Conservation (phyloP, 2,329 filamentous ascomycete genomes). For the Coleophoma eucalyptorum region DNA sequence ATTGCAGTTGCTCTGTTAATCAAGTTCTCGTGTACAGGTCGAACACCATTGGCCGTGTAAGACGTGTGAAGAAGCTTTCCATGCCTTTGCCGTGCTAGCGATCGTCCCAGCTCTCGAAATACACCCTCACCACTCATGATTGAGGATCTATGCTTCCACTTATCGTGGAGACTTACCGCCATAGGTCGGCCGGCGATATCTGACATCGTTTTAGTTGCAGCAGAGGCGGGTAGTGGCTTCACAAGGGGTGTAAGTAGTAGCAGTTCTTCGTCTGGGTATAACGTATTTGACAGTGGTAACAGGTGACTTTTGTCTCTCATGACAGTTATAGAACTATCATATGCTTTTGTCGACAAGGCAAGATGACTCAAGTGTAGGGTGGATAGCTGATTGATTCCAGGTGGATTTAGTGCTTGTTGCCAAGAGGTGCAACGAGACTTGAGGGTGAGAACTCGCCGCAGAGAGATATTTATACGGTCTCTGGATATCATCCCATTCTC, state of each 20-base stretch:
- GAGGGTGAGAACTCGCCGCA: constrained; percentile 72
- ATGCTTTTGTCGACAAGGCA: constrained; percentile 76
- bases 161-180: constrained; percentile 43
- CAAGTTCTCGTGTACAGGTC: constrained; percentile 88
- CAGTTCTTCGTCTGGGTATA: constrained; percentile 85
- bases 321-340: constrained; percentile 89
- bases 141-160: constrained; percentile 51
- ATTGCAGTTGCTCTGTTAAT: constrained; percentile 86
- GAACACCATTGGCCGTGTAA: constrained; percentile 88
- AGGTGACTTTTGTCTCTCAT: constrained; percentile 85
- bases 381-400: constrained; percentile 71
- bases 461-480: constrained; percentile 74
- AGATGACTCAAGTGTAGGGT: constrained; percentile 81
- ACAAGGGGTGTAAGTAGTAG: constrained; percentile 84
- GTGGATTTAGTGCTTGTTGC: constrained; percentile 86
- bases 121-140: constrained; percentile 92
- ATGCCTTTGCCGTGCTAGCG: constrained; percentile 79
- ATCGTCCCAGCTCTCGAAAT: constrained; percentile 83
- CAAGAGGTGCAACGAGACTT: constrained; percentile 87
- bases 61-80: constrained; percentile 90
- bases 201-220: constrained; percentile 68
- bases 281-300: constrained; percentile 75
- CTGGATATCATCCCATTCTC: constrained; percentile 87
- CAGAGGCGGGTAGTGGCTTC: constrained; percentile 87
- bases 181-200: constrained; percentile 41